Percentiles rank a stretch among this genome's conserved stretches.
These are phyloP conservation scores for Ruellia speciosa DNA, from an alignment of 305 asterid genomes.

Conservation along the genomic window DNA sequence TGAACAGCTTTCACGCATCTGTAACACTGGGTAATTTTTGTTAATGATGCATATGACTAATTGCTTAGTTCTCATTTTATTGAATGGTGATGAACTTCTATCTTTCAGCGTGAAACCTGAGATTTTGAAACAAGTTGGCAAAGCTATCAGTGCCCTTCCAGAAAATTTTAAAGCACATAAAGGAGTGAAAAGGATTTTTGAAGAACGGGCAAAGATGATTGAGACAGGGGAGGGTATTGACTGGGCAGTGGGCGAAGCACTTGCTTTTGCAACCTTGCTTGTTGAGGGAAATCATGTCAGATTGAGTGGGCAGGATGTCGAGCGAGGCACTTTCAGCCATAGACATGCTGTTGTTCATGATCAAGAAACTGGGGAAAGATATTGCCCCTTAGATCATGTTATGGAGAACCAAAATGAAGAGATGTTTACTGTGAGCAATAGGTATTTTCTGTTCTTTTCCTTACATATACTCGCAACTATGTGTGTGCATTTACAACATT, in stretches of 20 bases:
- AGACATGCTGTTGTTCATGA: constrained; percentile 84
- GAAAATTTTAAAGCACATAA: constrained; percentile 72
- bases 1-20: constrained; percentile 80
- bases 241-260: constrained; percentile 95
- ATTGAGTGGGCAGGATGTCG: constrained; percentile 95
- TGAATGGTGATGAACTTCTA: constrained; percentile 6
- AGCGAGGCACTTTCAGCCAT: constrained; percentile 94
- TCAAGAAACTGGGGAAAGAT: constrained; percentile 70
- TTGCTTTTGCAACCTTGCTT: constrained; percentile 88
- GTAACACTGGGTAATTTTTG: constrained; percentile 71
- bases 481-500: constrained; percentile 2
- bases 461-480: constrained; percentile 3
- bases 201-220: constrained; percentile 85
- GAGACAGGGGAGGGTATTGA: constrained; percentile 87
- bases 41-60: background rate
- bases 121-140: constrained; percentile 82
- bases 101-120: constrained; percentile 75
- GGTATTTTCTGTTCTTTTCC: constrained; percentile 34
- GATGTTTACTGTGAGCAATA: constrained; percentile 94
- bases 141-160: constrained; percentile 74
- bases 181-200: constrained; percentile 73
- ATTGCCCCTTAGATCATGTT: constrained; percentile 85
- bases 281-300: constrained; percentile 95
- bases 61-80: constrained; percentile 8
- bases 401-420: constrained; percentile 65